Evolutionary conservation across 371 early-diverging fungal species (phyloP).

Genomic region (Mortierella sp.): DNA sequence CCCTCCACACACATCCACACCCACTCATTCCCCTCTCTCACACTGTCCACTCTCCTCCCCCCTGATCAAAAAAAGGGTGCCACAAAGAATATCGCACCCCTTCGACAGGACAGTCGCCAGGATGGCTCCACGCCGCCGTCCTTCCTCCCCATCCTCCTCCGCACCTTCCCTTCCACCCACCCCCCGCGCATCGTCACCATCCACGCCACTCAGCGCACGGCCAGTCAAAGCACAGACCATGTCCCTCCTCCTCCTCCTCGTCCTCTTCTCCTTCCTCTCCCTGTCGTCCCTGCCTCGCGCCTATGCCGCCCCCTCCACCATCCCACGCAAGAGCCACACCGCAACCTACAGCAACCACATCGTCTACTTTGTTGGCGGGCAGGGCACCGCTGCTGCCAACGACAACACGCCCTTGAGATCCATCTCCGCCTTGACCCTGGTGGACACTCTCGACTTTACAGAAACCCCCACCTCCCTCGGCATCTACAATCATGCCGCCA

Average conservation of each 20-base stretch:
- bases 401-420: constrained; percentile 8
- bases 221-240: background rate
- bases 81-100: no score
- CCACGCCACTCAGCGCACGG: background rate
- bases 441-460: constrained; percentile 7
- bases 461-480: constrained; percentile 2
- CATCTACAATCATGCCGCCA: constrained; percentile 30
- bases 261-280: background rate
- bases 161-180: background rate
- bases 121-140: no score
- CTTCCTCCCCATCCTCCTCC: background rate
- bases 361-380: constrained; percentile 42
- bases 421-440: constrained; percentile 28
- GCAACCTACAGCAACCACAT: constrained; percentile 21
- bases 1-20: background rate
- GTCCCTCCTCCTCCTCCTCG: background rate
- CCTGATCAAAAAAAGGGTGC: no score
- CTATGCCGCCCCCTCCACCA: constrained; percentile 1
- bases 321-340: constrained; percentile 19
- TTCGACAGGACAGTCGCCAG: no score
- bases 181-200: background rate
- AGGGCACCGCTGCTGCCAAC: background rate
- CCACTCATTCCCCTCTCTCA: background rate
- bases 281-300: constrained; percentile 7
- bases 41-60: background rate